Percentiles rank a stretch among this genome's conserved stretches.
Conservation (phyloP, 2,329 filamentous ascomycete genomes). For the Grosmannia penicillata region DNA sequence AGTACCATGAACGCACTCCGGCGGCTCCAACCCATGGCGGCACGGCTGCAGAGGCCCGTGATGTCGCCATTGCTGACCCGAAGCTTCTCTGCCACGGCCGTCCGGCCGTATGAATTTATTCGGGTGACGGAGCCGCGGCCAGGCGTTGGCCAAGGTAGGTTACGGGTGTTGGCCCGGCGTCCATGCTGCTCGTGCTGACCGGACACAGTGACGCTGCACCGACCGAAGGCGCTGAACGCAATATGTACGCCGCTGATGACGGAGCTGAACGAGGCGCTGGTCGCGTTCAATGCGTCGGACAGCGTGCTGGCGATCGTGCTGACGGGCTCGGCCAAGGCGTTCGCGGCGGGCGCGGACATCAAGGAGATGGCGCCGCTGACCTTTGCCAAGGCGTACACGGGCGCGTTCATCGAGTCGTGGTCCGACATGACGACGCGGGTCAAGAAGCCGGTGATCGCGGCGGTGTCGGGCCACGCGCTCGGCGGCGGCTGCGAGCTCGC, state of each 20-base stretch:
- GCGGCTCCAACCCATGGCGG: constrained; percentile 44
- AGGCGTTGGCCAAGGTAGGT: constrained; percentile 76
- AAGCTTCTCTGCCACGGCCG: constrained; percentile 31
- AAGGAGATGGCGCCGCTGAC: constrained; percentile 95
- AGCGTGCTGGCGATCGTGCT: constrained; percentile 65
- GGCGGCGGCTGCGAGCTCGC: constrained; percentile 93
- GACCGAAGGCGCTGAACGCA: constrained; percentile 90
- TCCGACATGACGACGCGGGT: constrained; percentile 68
- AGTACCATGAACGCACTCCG: constrained; percentile 36
- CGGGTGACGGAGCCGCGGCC: constrained; percentile 69
- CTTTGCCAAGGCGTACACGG: constrained; percentile 75
- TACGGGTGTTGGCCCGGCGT: background rate
- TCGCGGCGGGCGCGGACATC: constrained; percentile 93
- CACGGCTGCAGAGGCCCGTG: constrained; percentile 40
- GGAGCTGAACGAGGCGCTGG: constrained; percentile 73
- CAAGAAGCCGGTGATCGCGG: constrained; percentile 89
- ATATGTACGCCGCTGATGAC: constrained; percentile 79
- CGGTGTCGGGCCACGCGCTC: constrained; percentile 86
- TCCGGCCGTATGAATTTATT: constrained; percentile 59
- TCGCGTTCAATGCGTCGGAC: constrained; percentile 52
- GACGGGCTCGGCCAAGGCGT: constrained; percentile 79
- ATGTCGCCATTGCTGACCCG: constrained; percentile 38
- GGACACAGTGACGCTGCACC: constrained; percentile 68
- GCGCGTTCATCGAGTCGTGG: constrained; percentile 92
- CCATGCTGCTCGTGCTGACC: background rate